A percentile compares a stretch with the other conserved stretches of the same genome.
Evolutionary conservation across 2,329 filamentous ascomycete genomes (phyloP).

Genomic region (Coniella vitis): DNA sequence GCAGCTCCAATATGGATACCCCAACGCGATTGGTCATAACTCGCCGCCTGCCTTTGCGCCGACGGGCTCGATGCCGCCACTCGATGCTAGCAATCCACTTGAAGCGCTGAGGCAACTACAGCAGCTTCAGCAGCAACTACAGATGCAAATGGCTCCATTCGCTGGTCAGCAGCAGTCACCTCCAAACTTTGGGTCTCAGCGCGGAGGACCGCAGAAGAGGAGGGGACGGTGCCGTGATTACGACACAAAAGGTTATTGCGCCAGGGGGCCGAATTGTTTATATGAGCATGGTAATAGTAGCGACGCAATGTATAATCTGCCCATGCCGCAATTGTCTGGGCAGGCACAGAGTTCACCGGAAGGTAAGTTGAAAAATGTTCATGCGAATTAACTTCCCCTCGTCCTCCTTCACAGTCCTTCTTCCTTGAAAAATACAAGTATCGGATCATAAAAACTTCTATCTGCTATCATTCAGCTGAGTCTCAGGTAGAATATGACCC

Average conservation of each 20-base stretch:
- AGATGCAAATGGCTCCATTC: constrained; percentile 39
- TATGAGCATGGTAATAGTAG: constrained; percentile 61
- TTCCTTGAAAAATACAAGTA: no score
- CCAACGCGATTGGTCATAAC: neutral
- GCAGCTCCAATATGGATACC: constrained; percentile 11
- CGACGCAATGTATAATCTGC: constrained; percentile 33
- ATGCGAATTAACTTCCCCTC: neutral
- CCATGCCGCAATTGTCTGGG: constrained; percentile 15
- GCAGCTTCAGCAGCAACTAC: constrained; percentile 53
- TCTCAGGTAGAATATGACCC: constrained; percentile 45
- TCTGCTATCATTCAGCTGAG: no score
- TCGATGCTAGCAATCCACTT: constrained; percentile 53
- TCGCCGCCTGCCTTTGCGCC: constrained; percentile 22
- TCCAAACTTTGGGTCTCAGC: constrained; percentile 14
- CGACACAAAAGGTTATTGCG: constrained; percentile 66
- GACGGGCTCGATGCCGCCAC: constrained; percentile 33
- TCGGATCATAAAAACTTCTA: no score
- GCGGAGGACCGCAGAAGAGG: constrained; percentile 25
- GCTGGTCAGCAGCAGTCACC: constrained; percentile 20
- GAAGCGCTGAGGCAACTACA: constrained; percentile 57
- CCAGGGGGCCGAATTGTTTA: constrained; percentile 57
- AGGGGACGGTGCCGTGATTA: constrained; percentile 60
- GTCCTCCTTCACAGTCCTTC: no score
- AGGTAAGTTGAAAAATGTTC: constrained; percentile 20
- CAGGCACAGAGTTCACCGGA: constrained; percentile 26